Percentiles rank a stretch among this genome's conserved stretches.
Evolutionary conservation across 441 rosid genomes (phyloP).

Genomic region (Adansonia grandidieri): DNA sequence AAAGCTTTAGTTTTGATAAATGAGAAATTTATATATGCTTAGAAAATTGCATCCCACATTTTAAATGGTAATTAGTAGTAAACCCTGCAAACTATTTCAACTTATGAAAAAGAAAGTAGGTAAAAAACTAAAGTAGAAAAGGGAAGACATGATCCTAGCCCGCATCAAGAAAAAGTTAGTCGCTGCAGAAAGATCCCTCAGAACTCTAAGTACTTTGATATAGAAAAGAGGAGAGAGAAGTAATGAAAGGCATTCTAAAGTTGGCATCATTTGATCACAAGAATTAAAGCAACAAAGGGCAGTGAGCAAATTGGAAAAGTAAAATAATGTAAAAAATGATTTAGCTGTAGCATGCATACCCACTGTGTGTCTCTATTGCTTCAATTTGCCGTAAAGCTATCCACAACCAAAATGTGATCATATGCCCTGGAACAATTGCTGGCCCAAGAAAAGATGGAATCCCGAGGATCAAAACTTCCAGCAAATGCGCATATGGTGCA

Average conservation of each 20-base stretch:
- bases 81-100: neutral
- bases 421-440: conserved; percentile 86
- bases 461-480: conserved; percentile 80
- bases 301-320: conserved; percentile 31
- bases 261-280: conserved; percentile 40
- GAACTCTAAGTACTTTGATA: conserved; percentile 9
- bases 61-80: neutral
- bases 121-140: conserved; percentile 2
- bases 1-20: neutral
- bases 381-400: conserved; percentile 80
- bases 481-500: conserved; percentile 93
- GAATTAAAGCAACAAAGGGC: conserved; percentile 36
- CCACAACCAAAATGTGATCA: conserved; percentile 88
- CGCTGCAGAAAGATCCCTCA: conserved; percentile 43
- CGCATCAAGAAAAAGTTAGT: conserved; percentile 36
- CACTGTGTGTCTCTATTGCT: conserved; percentile 92
- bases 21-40: neutral
- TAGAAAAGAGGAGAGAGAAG: conserved; percentile 27
- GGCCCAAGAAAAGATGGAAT: conserved; percentile 94
- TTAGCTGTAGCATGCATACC: conserved; percentile 59
- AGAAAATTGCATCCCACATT: neutral
- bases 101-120: neutral
- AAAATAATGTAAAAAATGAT: conserved; percentile 14
- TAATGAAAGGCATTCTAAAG: conserved; percentile 36
- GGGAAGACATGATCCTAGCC: conserved; percentile 37